Conservation (phyloP, 805 yeast species). For the Ogataea methylovora region DNA sequence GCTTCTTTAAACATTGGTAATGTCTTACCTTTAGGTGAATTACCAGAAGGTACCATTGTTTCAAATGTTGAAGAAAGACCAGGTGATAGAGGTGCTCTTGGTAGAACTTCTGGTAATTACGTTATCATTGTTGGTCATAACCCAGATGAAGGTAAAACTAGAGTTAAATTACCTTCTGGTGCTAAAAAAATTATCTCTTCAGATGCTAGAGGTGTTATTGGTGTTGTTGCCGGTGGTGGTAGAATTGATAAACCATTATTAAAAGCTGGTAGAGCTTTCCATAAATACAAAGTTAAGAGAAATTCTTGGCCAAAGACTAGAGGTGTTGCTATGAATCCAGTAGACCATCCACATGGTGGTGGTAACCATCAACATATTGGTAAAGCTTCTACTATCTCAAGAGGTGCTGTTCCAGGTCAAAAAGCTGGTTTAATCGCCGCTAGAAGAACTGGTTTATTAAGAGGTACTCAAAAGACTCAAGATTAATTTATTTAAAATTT, state of each 20-base stretch:
- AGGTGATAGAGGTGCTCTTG: slow-evolving; percentile 99
- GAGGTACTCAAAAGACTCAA: slow-evolving; percentile 65
- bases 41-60: slow-evolving; percentile 99
- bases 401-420: slow-evolving; percentile 99
- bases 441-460: slow-evolving; percentile 99
- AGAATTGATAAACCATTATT: slow-evolving; percentile 99
- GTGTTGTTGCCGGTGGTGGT: slow-evolving; percentile 99
- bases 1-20: slow-evolving; percentile 96
- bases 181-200: slow-evolving; percentile 95
- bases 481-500: neutral
- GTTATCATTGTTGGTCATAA: slow-evolving; percentile 98
- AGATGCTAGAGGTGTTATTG: slow-evolving; percentile 98
- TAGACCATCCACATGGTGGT: slow-evolving; percentile 99
- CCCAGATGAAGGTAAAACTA: slow-evolving; percentile 98
- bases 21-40: slow-evolving; percentile 92
- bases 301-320: slow-evolving; percentile 99
- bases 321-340: slow-evolving; percentile 99
- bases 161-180: slow-evolving; percentile 99
- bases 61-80: slow-evolving; percentile 98
- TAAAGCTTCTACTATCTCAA: slow-evolving; percentile 98
- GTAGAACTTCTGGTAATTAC: slow-evolving; percentile 99
- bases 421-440: slow-evolving; percentile 99
- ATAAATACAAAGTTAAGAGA: slow-evolving; percentile 98
- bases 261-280: slow-evolving; percentile 99
- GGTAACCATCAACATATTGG: slow-evolving; percentile 99